These are phyloP conservation scores for Apiotrichum laibachii DNA, from an alignment of 1,284 basidiomycete genomes.

Conservation along the genomic window DNA sequence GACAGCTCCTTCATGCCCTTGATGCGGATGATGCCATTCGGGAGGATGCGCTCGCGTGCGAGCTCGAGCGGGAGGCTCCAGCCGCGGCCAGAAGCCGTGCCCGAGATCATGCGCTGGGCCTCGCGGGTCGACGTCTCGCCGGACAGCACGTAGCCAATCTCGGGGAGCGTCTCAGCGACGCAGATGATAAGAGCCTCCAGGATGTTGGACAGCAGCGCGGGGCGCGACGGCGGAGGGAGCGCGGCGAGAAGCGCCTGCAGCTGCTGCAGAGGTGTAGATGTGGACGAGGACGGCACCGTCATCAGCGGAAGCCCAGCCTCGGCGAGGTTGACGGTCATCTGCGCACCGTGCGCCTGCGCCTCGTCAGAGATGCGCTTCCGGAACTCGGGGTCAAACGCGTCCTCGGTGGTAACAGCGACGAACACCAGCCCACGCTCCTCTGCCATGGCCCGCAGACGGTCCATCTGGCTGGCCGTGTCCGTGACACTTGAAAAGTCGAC, in stretches of 20 bases:
- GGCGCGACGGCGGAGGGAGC: constrained; percentile 73
- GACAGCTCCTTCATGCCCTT: constrained; percentile 72
- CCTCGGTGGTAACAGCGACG: constrained; percentile 39
- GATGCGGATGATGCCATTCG: constrained; percentile 58
- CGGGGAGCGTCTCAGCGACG: constrained; percentile 58
- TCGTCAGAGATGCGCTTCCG: constrained; percentile 6
- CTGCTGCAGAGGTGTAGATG: constrained; percentile 53
- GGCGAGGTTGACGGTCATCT: constrained; percentile 22
- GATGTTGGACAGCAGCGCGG: constrained; percentile 62
- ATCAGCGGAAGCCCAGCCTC: constrained; percentile 38
- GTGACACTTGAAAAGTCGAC: constrained; percentile 41
- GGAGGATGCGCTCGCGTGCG: constrained; percentile 51
- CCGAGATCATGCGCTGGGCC: constrained; percentile 71
- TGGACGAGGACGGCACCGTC: constrained; percentile 32
- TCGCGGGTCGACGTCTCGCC: constrained; percentile 77
- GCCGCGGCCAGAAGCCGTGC: constrained; percentile 74
- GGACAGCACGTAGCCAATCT: constrained; percentile 71
- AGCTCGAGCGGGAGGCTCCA: constrained; percentile 70
- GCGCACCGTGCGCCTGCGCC: neutral
- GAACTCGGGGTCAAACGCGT: constrained; percentile 37
- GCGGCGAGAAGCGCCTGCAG: constrained; percentile 64
- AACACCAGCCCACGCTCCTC: constrained; percentile 28
- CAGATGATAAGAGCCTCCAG: constrained; percentile 69
- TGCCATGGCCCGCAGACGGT: constrained; percentile 24
- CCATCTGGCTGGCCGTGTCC: constrained; percentile 12